Conservation (phyloP, 2,329 filamentous ascomycete species). For the Phaeosphaeriaceae sp. region DNA sequence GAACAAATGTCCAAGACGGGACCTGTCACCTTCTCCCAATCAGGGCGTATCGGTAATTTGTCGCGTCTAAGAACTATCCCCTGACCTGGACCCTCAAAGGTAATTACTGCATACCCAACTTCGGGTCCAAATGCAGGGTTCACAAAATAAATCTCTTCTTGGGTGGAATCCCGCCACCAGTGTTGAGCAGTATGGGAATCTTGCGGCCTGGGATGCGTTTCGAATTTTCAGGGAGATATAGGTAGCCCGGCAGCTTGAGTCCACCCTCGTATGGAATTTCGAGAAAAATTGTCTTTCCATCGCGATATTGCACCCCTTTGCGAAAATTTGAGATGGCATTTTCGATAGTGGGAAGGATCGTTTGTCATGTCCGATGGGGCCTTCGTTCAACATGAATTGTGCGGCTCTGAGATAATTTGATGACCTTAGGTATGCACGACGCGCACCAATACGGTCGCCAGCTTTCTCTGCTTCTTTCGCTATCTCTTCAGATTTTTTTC, state of each 20-base stretch:
- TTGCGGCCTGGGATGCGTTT: not conserved
- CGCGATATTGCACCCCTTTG: no score
- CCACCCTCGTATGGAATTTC: conserved; percentile 1
- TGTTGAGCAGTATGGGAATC: conserved; percentile 4
- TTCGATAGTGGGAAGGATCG: no score
- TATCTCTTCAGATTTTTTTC: no score
- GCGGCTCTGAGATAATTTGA: no score
- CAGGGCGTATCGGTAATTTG: conserved; percentile 24
- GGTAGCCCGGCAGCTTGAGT: conserved; percentile 1
- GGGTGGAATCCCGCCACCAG: conserved; percentile 7
- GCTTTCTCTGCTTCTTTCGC: no score
- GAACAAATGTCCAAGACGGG: conserved; percentile 32
- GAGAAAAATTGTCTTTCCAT: not conserved
- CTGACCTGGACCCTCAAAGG: conserved; percentile 57
- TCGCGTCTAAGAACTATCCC: conserved; percentile 45
- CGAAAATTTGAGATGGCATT: no score
- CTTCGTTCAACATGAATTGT: no score
- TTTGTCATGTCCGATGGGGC: no score
- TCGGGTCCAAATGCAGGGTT: conserved; percentile 37
- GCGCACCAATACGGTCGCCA: no score
- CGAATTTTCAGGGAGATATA: not conserved
- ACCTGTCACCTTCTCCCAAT: conserved; percentile 33
- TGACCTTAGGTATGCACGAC: no score
- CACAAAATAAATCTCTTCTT: conserved; percentile 47
- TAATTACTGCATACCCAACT: conserved; percentile 53